Percentiles rank a stretch among this genome's conserved stretches.
These are phyloP conservation scores for Fusarium gaditjirri DNA, from an alignment of 2,329 filamentous ascomycete genomes.

Conservation along the genomic window DNA sequence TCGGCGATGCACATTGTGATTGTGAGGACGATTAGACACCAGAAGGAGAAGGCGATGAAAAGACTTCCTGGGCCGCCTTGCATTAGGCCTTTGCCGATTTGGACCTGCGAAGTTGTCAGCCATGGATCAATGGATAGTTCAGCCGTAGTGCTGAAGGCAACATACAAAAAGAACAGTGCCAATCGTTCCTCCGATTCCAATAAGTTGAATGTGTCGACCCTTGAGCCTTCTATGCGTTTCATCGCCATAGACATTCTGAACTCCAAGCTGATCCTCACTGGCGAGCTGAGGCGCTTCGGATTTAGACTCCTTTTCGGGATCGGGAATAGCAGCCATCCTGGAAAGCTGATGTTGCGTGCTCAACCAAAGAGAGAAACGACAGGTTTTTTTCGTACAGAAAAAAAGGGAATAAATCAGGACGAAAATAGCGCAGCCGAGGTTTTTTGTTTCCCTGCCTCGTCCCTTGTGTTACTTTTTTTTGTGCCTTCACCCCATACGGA, in stretches of 20 bases:
- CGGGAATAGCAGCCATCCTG: conserved; percentile 33
- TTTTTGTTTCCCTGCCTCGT: neutral
- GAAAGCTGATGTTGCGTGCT: neutral
- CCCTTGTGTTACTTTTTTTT: conserved; percentile 14
- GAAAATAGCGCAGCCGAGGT: conserved; percentile 27
- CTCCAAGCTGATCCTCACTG: conserved; percentile 2
- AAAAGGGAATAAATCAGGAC: conserved; percentile 1
- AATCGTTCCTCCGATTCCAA: conserved; percentile 73
- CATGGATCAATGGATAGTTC: neutral
- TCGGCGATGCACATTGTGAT: conserved; percentile 74
- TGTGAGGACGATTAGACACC: conserved; percentile 70
- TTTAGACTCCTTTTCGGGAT: conserved; percentile 36
- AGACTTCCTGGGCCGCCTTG: conserved; percentile 68
- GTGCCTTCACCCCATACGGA: conserved; percentile 14
- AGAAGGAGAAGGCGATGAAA: conserved; percentile 69
- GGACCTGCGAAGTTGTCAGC: conserved; percentile 48
- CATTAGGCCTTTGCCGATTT: conserved; percentile 68
- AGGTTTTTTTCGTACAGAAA: neutral
- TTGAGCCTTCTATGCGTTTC: conserved; percentile 64
- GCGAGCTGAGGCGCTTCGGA: neutral
- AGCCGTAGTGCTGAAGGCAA: neutral
- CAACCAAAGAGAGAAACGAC: neutral
- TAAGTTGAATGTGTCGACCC: conserved; percentile 67
- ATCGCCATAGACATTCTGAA: conserved; percentile 19
- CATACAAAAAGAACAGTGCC: conserved; percentile 68